Evolutionary conservation across 2,329 filamentous ascomycete genomes (phyloP), one percentile per base, ranked within the genome.

Genomic region (Myotisia sp.): DNA sequence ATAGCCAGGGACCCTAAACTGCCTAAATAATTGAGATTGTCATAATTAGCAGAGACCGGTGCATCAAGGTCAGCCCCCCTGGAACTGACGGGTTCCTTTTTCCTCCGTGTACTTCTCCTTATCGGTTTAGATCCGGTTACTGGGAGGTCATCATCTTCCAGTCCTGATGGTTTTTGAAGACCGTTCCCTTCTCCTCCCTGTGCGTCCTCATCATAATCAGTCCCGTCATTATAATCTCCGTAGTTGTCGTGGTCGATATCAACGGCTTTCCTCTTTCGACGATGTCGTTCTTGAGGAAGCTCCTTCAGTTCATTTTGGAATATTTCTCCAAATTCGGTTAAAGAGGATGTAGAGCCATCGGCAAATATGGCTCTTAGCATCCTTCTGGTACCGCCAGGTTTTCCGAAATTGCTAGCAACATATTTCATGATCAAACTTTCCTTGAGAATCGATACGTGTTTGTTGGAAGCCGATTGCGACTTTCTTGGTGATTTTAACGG

Each of bases 281-380:
- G 3, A 1, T n/a, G 28, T n/a, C 53, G 53, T 19, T 44, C 37
- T 44, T 42, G 18, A 45, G 44, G 3, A 3, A 41, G 41, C n/a
- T 48, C 48, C 39, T 56, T 60, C n/a, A 62, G 46, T 39, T 67
- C 63, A 19, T 63, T 51, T 9, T 47, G 44, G 39, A 65, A 67
- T 3, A 67, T 50, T 26, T 62, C 47, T 7, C 53, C 51, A 39
- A 66, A 67, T 40, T 65, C 60, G 26, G 52, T 57, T 13, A 52
- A 41, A 4, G 56, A 48, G 10, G 38, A 42, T 8, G 46, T 38
- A 22, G 48, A 46, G 6, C 62, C 63, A 43, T 65, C 56, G 3
- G 63, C 62, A 43, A 67, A 66, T 26, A 66, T 55, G 13, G 63
- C 58, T 13, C 61, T 50, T 7, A 66, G 29, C 14, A 66, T 62